Evolutionary conservation across 1,284 basidiomycete genomes (phyloP).

Genomic region (Inonotus hispidus): DNA sequence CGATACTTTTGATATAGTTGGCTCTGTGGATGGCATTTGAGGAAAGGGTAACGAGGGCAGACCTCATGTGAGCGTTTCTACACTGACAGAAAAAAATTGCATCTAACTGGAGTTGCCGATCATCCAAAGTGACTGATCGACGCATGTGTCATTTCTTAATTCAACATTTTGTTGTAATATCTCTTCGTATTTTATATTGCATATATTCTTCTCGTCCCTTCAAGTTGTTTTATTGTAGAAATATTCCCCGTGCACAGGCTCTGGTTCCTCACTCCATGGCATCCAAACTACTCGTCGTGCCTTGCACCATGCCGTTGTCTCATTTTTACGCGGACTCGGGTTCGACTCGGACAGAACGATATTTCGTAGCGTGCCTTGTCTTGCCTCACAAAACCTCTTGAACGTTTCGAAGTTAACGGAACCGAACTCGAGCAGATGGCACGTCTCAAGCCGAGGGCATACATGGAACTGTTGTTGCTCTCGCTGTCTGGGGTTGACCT

Average conservation of each 20-base stretch:
- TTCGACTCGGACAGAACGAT: not conserved
- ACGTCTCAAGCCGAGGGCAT: conserved; percentile 9
- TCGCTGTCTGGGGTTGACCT: not conserved
- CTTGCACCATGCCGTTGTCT: not conserved
- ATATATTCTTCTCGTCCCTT: no score
- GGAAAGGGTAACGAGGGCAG: not conserved
- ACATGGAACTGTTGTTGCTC: not conserved
- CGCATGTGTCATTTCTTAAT: no score
- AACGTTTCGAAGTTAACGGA: not conserved
- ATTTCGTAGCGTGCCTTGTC: not conserved
- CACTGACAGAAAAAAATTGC: conserved; percentile 7
- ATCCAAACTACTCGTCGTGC: no score
- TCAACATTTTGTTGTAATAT: not conserved
- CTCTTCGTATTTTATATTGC: no score
- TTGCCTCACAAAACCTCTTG: not conserved
- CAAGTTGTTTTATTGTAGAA: no score
- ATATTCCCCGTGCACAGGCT: no score
- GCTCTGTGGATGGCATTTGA: not conserved
- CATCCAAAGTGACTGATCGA: not conserved
- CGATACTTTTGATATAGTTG: not conserved
- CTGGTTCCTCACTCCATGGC: no score
- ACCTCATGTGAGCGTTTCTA: not conserved
- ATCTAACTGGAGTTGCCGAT: not conserved
- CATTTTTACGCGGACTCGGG: not conserved
- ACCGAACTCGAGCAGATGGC: not conserved